Conservation (phyloP, 2,329 filamentous ascomycete species). For the Verticillium longisporum region DNA sequence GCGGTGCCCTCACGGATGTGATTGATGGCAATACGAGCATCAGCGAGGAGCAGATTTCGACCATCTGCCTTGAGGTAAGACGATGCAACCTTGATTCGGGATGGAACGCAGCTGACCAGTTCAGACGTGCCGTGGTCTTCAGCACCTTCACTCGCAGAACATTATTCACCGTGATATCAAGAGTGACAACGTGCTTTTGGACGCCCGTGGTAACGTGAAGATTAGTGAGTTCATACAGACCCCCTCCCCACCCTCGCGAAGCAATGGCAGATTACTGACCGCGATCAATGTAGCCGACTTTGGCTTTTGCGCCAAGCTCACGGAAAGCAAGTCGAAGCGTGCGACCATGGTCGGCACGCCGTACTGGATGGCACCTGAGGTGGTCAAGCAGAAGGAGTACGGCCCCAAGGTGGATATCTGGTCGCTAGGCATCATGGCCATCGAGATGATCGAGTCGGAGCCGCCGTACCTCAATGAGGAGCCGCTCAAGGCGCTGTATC, state of each 20-base stretch:
- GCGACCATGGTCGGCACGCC: constrained; percentile 98
- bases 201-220: constrained; percentile 92
- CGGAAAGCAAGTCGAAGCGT: constrained; percentile 92
- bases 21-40: constrained; percentile 97
- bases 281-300: constrained; percentile 67
- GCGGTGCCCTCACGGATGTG: constrained; percentile 92
- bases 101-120: neutral
- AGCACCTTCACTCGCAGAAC: constrained; percentile 90
- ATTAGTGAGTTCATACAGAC: constrained; percentile 64
- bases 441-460: constrained; percentile 99
- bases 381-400: constrained; percentile 99
- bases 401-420: constrained; percentile 98
- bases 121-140: constrained; percentile 89
- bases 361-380: constrained; percentile 99
- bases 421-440: constrained; percentile 98
- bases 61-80: constrained; percentile 89
- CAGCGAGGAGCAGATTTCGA: constrained; percentile 94
- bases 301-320: constrained; percentile 97
- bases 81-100: neutral
- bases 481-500: constrained; percentile 90
- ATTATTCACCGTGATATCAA: constrained; percentile 99
- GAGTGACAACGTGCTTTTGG: constrained; percentile 94
- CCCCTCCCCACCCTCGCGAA: neutral
- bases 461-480: constrained; percentile 97
- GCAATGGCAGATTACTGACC: constrained; percentile 22